Base-by-base conservation (phyloP, 176 grass and related monocot species). In the Miscanthus lutarioriparius region DNA sequence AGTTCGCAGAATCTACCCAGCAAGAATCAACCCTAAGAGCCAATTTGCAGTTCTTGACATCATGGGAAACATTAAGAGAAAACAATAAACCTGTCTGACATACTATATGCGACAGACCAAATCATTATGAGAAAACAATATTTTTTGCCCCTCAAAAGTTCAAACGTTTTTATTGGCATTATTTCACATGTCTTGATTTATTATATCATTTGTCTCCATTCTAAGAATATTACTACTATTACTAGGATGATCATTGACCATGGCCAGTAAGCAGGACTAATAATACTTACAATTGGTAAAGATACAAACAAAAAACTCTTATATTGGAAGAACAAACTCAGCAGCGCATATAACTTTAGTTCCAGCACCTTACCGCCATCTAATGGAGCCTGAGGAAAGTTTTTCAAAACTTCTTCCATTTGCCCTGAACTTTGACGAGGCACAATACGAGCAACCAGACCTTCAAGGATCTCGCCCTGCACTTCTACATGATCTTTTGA, bases 401-500 rank as follows among this genome's bases (percentile, higher is more conserved):
- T 92, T 84, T 19, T 93, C 64, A 98, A 86, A 71, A 93, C 89
- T 61, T 95, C 83, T 68, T 98, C 83, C 85, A 98, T 90, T 37
- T 95, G 96, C 45, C 69, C 54, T 71, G 87, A 92, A 90, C 96
- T 98, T 85, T 89, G 89, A 87, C 74, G 77, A 65, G 80, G 88
- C 13, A 98, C 96, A 64, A 98, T 64, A 78, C 96, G 91, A 45
- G 96, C 92, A 90, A 98, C 96, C 77, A 98, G 84, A 79, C 96
- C 96, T 91, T 98, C 96, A 78, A 98, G 86, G 47, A 98, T 95
- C 86, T 98, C 96, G 85, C 96, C 96, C 78, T 98, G 96, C 41
- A 95, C 89, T 58, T 90, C 80, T 70, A 93, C 85, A 73, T 98
- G 96, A 92, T 95, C 92, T 89, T 95, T 95, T 53, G 96, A 95